Conservation (phyloP, 2,329 filamentous ascomycete genomes). For the Fusarium ramigenum region DNA sequence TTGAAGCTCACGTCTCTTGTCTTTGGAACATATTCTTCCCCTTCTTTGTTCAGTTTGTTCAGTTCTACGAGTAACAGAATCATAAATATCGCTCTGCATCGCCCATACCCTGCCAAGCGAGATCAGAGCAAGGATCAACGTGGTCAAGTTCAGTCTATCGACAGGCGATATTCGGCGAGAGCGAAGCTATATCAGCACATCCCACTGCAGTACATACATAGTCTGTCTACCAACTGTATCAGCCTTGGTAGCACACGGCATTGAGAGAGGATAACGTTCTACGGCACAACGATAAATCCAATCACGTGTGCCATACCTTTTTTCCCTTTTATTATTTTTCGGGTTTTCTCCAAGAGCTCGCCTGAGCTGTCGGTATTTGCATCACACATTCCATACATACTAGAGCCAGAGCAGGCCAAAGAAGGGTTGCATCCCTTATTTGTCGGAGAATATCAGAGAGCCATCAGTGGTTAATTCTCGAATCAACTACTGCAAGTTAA, state of each 20-base stretch:
- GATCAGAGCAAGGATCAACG: slow-evolving; percentile 27
- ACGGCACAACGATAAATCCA: neutral
- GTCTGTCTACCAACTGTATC: too few relatives aligned
- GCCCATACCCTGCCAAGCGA: neutral
- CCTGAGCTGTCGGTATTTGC: slow-evolving; percentile 11
- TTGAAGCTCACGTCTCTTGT: slow-evolving; percentile 5
- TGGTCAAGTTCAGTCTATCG: slow-evolving; percentile 11
- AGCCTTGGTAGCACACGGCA: slow-evolving; percentile 14
- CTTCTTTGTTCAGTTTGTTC: slow-evolving; percentile 5
- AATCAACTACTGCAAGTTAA: neutral
- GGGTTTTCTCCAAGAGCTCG: neutral
- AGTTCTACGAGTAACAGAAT: neutral
- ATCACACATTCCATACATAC: slow-evolving; percentile 5
- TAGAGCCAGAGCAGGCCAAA: neutral
- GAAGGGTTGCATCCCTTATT: slow-evolving; percentile 12
- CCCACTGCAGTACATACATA: neutral
- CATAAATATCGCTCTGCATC: neutral
- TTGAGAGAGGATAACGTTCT: neutral
- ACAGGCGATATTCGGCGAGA: slow-evolving; percentile 30
- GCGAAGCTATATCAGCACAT: slow-evolving; percentile 20
- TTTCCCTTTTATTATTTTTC: neutral
- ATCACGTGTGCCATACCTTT: slow-evolving; percentile 12
- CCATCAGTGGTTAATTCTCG: neutral
- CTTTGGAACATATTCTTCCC: neutral
- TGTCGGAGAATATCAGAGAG: slow-evolving; percentile 24